A percentile compares a stretch with the other conserved stretches of the same genome.
phyloP scores from a whole-genome alignment of 352 stramenopile species.

The Phytophthora sojae region DNA sequence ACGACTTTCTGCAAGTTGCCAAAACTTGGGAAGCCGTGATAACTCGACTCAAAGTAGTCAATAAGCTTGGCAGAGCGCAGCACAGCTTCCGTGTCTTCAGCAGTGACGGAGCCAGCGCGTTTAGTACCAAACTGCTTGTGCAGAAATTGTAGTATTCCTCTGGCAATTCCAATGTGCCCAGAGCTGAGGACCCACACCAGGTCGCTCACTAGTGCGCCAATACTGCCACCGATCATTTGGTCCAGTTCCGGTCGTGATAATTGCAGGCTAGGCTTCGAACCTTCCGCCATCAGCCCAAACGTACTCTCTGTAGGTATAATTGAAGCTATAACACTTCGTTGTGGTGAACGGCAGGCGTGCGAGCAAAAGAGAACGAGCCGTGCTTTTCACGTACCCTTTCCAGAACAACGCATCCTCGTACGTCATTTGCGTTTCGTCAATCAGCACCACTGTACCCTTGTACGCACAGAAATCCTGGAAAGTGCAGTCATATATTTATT shows the following conservation, averaged over 20 bases:
- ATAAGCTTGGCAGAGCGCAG: slow-evolving; percentile 32
- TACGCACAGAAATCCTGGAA: slow-evolving; percentile 29
- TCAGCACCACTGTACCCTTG: slow-evolving; percentile 24
- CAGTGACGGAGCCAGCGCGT: slow-evolving; percentile 6
- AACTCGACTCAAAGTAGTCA: slow-evolving; percentile 29
- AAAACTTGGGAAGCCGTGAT: slow-evolving; percentile 35
- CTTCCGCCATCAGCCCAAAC: slow-evolving; percentile 36
- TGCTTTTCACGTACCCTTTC: slow-evolving; percentile 30
- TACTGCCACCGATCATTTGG: slow-evolving; percentile 34
- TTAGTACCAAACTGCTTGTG: slow-evolving; percentile 28
- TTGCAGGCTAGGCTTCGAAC: slow-evolving; percentile 28
- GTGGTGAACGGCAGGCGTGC: slow-evolving; percentile 21
- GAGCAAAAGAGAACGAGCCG: slow-evolving; percentile 42
- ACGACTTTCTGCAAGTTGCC: slow-evolving; percentile 34
- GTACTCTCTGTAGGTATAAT: slow-evolving; percentile 32
- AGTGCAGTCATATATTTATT: slow-evolving; percentile 29
- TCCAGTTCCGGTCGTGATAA: slow-evolving; percentile 26
- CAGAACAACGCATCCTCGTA: slow-evolving; percentile 36
- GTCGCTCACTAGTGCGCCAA: slow-evolving; percentile 5
- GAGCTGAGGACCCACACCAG: slow-evolving; percentile 24
- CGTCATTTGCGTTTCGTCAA: slow-evolving; percentile 33
- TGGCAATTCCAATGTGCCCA: slow-evolving; percentile 47
- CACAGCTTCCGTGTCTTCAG: slow-evolving; percentile 19
- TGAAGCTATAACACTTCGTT: slow-evolving; percentile 22
- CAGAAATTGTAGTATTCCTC: slow-evolving; percentile 39